Base-by-base conservation (phyloP, 2,329 filamentous ascomycete genomes). In the Exophiala sideris region DNA sequence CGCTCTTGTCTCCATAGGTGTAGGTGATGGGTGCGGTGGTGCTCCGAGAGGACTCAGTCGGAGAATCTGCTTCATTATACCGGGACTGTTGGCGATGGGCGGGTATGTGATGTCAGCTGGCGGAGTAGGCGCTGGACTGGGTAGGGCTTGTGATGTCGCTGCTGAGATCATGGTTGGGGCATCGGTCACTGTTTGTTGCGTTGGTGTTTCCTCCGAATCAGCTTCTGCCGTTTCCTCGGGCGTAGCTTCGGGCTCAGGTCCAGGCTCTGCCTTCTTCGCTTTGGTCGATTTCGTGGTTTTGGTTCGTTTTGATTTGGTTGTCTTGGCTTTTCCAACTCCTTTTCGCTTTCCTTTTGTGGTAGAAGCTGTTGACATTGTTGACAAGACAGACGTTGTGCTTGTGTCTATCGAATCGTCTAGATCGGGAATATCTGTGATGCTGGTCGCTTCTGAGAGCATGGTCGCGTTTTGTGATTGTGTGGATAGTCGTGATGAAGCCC, bases 401-500 rank as follows among this genome's bases (percentile, higher is more conserved):
- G 82, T 65, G 72, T 84, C 63, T 79, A 88, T 52, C 71, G 73
- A 55, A 73, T 85, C 73, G 24, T 77, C 73, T 18, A 72, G 45
- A 20, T 73, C 74, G 18, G 71, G 64, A 4, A 72, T 59, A 10
- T 54, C 47, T 29, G 34, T 54, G 14, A 40, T 67, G 9, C 70
- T 70, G 1, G 52, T 49, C 9, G 69, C 69, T 62, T 78, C 76
- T 1, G 76, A 77, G 39, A 70, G 64, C 18, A 71, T 70, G 16
- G 55, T 56, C n/a, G 71, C 72, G 20, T 66, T 62, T 33, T 67
- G 68, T 0, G 77, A 79, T 59, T 81, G 79, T 6, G 73, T 76
- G 16, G 79, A 82, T n/a, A 79, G 67, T 33, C 88, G 82, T 11
- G 52, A 55, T 3, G 88, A 88, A 7, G 79, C 77, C 67, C 90